Percentiles rank a stretch among this genome's conserved stretches.
Evolutionary conservation across 495 filamentous ascomycete genomes (phyloP).

Genomic region (Glonium stellatum): DNA sequence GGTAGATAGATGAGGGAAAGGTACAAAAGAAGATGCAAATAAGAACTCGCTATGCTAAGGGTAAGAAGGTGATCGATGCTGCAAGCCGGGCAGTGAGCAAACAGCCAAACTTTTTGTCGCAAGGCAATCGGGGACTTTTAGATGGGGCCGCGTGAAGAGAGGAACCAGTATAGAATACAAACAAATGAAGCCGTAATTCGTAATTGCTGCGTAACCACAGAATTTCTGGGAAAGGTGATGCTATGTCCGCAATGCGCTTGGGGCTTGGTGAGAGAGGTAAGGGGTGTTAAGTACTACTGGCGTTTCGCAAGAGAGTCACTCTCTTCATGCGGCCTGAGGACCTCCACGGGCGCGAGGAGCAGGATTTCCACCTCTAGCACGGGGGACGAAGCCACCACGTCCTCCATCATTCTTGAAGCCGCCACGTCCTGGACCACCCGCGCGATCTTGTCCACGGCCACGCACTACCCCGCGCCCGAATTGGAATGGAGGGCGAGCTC

Average conservation of each 20-base stretch:
- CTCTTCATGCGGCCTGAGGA: slow-evolving; percentile 31
- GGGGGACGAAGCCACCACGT: slow-evolving; percentile 13
- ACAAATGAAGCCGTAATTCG: slow-evolving; percentile 23
- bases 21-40: slow-evolving; percentile 22
- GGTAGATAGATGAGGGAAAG: slow-evolving; percentile 13
- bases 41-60: slow-evolving; percentile 27
- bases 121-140: slow-evolving; percentile 16
- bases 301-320: not conserved
- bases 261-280: not conserved
- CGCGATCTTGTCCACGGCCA: slow-evolving; percentile 48
- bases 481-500: slow-evolving; percentile 59
- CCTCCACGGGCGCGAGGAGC: slow-evolving; percentile 47
- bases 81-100: slow-evolving; percentile 6
- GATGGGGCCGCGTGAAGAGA: slow-evolving; percentile 4
- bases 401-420: slow-evolving; percentile 56
- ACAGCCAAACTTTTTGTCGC: slow-evolving; percentile 19
- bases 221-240: not conserved
- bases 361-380: slow-evolving; percentile 26
- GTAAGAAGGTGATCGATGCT: slow-evolving; percentile 11
- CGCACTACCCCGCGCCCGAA: slow-evolving; percentile 24
- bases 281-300: not conserved
- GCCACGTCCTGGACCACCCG: slow-evolving; percentile 50
- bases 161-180: slow-evolving; percentile 24
- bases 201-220: slow-evolving; percentile 8
- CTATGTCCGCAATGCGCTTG: not conserved